These are phyloP conservation scores for Kodamaea laetipori DNA, from an alignment of 805 yeast species.

Conservation along the genomic window DNA sequence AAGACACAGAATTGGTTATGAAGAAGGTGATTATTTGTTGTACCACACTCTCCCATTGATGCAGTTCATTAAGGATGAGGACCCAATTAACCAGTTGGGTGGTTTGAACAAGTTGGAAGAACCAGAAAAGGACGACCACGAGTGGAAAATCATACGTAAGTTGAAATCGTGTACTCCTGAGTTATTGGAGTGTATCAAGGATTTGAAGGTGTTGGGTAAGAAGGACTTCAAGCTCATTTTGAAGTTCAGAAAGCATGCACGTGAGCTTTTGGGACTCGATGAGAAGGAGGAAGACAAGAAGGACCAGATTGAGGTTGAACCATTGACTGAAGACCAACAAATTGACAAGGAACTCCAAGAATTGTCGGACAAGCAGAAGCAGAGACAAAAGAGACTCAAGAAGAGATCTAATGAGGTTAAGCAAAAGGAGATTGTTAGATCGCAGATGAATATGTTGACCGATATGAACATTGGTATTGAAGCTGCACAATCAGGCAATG, in stretches of 20 bases:
- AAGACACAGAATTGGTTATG: slow-evolving; percentile 95
- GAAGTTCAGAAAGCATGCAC: slow-evolving; percentile 86
- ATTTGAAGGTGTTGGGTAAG: slow-evolving; percentile 89
- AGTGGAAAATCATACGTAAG: slow-evolving; percentile 70
- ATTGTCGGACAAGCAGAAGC: slow-evolving; percentile 69
- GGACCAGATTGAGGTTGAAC: slow-evolving; percentile 62
- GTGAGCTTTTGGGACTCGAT: slow-evolving; percentile 72
- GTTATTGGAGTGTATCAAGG: slow-evolving; percentile 80
- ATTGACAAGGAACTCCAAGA: slow-evolving; percentile 82
- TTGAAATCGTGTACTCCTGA: slow-evolving; percentile 79
- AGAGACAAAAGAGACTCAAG: slow-evolving; percentile 74
- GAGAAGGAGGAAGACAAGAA: slow-evolving; percentile 52
- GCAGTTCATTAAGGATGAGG: slow-evolving; percentile 80
- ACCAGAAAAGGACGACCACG: slow-evolving; percentile 54
- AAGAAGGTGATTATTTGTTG: slow-evolving; percentile 79
- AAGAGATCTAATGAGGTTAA: slow-evolving; percentile 79
- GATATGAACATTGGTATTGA: slow-evolving; percentile 93
- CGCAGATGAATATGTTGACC: slow-evolving; percentile 95
- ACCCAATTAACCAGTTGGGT: slow-evolving; percentile 83
- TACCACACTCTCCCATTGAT: slow-evolving; percentile 72
- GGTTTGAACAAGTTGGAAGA: slow-evolving; percentile 66
- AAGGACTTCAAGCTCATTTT: slow-evolving; percentile 86
- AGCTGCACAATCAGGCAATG: slow-evolving; percentile 79
- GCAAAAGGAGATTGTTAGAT: slow-evolving; percentile 83
- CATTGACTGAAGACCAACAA: slow-evolving; percentile 82